These are phyloP conservation scores for Colletotrichum aenigma DNA, from an alignment of 2,329 filamentous ascomycete species.

Conservation along the genomic window DNA sequence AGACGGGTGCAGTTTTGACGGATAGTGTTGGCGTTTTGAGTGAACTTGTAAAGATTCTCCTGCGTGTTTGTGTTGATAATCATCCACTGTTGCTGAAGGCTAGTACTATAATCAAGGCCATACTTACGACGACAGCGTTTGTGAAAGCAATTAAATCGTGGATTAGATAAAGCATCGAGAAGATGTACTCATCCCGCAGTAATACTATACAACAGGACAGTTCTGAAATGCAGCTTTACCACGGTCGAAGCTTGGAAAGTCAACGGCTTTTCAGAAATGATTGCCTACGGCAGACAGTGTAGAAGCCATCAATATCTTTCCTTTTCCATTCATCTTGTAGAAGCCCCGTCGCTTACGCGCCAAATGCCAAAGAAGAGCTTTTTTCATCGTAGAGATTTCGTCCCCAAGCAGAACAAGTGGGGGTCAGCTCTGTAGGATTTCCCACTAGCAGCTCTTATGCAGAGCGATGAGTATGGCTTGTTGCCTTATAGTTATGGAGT, in stretches of 20 bases:
- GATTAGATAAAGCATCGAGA: neutral
- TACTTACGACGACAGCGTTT: neutral
- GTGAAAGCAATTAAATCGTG: neutral
- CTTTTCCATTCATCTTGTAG: neutral
- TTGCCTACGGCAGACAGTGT: rapidly evolving
- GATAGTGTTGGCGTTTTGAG: rapidly evolving
- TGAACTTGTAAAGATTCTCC: neutral
- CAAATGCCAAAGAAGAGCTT: neutral
- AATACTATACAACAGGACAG: neutral
- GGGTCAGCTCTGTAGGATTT: too few species aligned
- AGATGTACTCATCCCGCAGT: rapidly evolving
- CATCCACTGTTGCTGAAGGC: neutral
- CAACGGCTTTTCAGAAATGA: neutral
- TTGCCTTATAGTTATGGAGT: neutral
- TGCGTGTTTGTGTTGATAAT: neutral
- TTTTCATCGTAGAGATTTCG: neutral
- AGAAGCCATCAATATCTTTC: neutral
- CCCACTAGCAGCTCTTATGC: too few species aligned
- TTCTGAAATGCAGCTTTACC: neutral
- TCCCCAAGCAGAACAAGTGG: neutral
- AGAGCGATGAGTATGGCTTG: too few species aligned
- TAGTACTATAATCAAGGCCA: neutral
- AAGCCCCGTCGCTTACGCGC: neutral
- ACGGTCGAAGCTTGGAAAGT: neutral
- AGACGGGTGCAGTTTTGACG: neutral